phyloP scores from a whole-genome alignment of 108 stramenopile genomes.

The Epipyxis sp. region DNA sequence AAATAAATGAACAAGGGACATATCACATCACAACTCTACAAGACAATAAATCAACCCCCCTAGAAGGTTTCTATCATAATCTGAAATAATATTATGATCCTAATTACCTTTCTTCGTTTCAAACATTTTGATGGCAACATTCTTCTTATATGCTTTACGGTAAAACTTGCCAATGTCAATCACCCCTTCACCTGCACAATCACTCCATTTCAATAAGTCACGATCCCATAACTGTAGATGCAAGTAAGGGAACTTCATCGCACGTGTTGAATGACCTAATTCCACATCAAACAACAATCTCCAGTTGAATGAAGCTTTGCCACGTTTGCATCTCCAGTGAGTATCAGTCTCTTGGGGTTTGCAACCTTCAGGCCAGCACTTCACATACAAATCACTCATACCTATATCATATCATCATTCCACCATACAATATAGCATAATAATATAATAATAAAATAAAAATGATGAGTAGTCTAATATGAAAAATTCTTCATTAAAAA shows the following conservation, averaged over 20 bases:
- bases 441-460: too few species aligned
- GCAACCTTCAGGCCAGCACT: constrained; percentile 50
- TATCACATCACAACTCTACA: too few species aligned
- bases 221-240: constrained; percentile 32
- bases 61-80: too few species aligned
- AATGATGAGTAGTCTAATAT: too few species aligned
- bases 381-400: constrained; percentile 56
- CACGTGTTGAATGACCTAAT: constrained; percentile 34
- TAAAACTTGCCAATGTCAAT: constrained; percentile 20
- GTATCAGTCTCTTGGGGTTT: constrained; percentile 61
- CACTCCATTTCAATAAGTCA: constrained; percentile 28
- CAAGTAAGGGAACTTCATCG: constrained; percentile 31
- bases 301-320: constrained; percentile 61
- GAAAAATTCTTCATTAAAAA: too few species aligned
- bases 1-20: too few species aligned
- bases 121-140: constrained; percentile 26
- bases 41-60: too few species aligned
- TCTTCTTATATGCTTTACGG: constrained; percentile 21
- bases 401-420: constrained; percentile 52
- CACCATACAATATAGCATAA: constrained; percentile 42
- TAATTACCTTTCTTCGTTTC: constrained; percentile 17
- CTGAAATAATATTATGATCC: too few species aligned
- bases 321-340: constrained; percentile 62
- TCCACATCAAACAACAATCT: constrained; percentile 57
- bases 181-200: constrained; percentile 27